Base-by-base conservation (phyloP, 352 stramenopile species). In the Phytophthora uliginosa region DNA sequence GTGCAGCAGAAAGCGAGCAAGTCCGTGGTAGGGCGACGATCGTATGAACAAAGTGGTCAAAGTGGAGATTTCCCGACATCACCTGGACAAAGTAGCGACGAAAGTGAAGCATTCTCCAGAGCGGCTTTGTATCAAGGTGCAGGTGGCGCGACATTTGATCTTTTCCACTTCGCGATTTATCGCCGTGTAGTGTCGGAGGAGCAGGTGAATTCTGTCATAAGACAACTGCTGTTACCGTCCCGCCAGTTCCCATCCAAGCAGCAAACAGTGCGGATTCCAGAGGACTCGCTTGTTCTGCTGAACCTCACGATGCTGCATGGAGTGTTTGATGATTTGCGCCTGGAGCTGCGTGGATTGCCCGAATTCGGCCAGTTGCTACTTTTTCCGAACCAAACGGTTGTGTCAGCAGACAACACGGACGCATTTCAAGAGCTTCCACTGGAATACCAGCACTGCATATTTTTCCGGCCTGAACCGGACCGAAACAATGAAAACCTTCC, bases 151-250 rank as follows among this genome's bases (percentile, higher is more conserved):
- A 79, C 52, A 6, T 93, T 93, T 51, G 87, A 94, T 47, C 33
- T 94, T 17, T 94, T 93, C 51, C 85, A 94, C 36, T 91, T 94
- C 47, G 84, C 79, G 8, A 84, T 94, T 1, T 93, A 92, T 55
- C 76, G 78, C 22, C 73, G 66, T 31, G 77, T 74, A 10, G 71
- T 80, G 18, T 73, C 77, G 0, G 59, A 73, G 22, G 71, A 76
- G 7, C 59, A 74, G 64, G 63, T 78, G 18, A 50, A 53, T 4
- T 59, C 53, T 2, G 57, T 76, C 7, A 76, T 74, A 56, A 84
- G 75, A 61, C 65, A 76, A 22, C 38, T 68, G 52, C 59, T 92
- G 28, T 66, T 82, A 1, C 82, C 86, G 10, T 78, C 79, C 18
- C 77, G 83, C 7, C 77, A 81, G 10, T 87, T 93, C 50, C 71